Base-by-base conservation (phyloP, 2,329 filamentous ascomycete species). In the Botrytis medusae region DNA sequence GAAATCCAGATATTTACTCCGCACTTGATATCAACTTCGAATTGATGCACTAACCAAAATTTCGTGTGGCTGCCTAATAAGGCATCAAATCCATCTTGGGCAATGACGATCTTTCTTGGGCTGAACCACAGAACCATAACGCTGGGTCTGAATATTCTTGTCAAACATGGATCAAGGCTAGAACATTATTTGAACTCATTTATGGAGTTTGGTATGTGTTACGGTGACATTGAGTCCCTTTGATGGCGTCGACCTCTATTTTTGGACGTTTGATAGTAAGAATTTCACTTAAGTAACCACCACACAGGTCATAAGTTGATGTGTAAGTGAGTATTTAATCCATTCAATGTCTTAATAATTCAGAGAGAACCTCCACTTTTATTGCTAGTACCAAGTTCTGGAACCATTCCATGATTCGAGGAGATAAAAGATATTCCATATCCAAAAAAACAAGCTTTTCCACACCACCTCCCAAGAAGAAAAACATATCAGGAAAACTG, bases 371-470 rank as follows among this genome's bases (percentile, higher is more conserved):
- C 44, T 70, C 40, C 44, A 64, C 10, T 57, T 64, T 42, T 29
- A 51, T 64, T 48, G 69, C 69, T 65, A 51, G 65, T 72, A 64
- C 57, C 40, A 68, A 59, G 8, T 48, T 68, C 25, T 68, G 62
- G 40, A 69, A 60, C 32, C 29, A 72, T 42, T 69, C 51, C 42
- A 59, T 60, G 54, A 25, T 62, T 70, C 62, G 48, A 64, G 72
- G 48, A 18, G n/a, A 29, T 57, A 57, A 70, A 54, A 37, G 34
- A 57, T 62, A 54, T 34, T 70, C 65, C 44, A 60, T 51, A 73
- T 70, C 65, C 63, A 57, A 54, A n/a, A 54, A 57, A 29, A 73
- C 54, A 72, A 75, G 67, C 51, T 69, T 74, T 74, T 74, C 34
- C 62, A 48, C 60, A 51, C 44, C 62, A 72, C 70, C 69, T 65